phyloP scores from a whole-genome alignment of 192 early-diverging fungal genomes.

The Blastocladiella britannica region DNA sequence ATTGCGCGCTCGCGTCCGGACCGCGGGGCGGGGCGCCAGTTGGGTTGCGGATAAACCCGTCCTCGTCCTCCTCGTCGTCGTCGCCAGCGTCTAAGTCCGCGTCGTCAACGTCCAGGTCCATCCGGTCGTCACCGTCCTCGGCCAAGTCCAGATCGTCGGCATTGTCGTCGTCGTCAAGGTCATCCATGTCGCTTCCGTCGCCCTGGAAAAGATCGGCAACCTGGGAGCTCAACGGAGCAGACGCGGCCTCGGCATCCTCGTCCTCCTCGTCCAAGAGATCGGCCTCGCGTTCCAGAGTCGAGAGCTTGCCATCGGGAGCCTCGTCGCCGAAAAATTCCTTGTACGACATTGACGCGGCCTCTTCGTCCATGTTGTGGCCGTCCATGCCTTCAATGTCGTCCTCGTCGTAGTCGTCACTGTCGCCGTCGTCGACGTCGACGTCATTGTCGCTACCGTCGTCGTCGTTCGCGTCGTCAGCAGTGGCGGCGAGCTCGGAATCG shows the following conservation, averaged over 20 bases:
- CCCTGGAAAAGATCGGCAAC: neutral
- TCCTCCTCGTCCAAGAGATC: slow-evolving; percentile 36
- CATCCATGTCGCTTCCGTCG: slow-evolving; percentile 49
- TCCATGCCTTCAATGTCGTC: slow-evolving; percentile 20
- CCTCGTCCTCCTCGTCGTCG: slow-evolving; percentile 13
- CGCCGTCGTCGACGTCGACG: slow-evolving; percentile 17
- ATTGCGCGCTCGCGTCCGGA: slow-evolving; percentile 1
- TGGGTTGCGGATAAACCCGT: slow-evolving; percentile 21
- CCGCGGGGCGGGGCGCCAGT: slow-evolving; percentile 19
- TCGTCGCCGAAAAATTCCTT: slow-evolving; percentile 70
- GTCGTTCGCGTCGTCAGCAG: slow-evolving; percentile 8
- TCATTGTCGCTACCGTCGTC: slow-evolving; percentile 10
- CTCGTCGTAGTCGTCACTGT: slow-evolving; percentile 13
- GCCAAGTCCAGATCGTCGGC: slow-evolving; percentile 13
- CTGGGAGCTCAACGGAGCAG: neutral
- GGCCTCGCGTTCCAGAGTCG: slow-evolving; percentile 26
- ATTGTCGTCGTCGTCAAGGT: slow-evolving; percentile 55
- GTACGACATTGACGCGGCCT: slow-evolving; percentile 33
- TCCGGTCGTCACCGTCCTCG: slow-evolving; percentile 12
- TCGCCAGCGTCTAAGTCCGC: slow-evolving; percentile 19
- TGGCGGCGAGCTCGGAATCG: too few species aligned
- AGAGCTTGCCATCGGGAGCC: slow-evolving; percentile 42
- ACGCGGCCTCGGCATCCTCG: slow-evolving; percentile 34
- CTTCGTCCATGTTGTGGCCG: slow-evolving; percentile 17
- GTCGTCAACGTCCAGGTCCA: slow-evolving; percentile 7